phyloP scores from a whole-genome alignment of 495 filamentous ascomycete genomes.

The Bacidia gigantensis region DNA sequence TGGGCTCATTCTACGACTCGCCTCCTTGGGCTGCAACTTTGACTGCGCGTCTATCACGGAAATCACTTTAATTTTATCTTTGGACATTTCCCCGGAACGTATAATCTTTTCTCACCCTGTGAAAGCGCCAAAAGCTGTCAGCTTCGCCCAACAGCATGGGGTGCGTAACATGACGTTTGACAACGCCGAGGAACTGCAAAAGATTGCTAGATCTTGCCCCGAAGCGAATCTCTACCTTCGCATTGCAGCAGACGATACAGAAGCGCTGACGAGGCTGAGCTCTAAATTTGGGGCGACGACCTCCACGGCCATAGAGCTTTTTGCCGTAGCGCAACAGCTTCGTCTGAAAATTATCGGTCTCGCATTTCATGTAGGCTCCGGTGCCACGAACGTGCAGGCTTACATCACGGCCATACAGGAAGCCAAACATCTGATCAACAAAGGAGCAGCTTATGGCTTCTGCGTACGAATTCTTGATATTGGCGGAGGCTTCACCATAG shows the following conservation, averaged over 20 bases:
- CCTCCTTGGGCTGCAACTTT: conserved; percentile 20
- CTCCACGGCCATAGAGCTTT: conserved; percentile 13
- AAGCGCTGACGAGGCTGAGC: conserved; percentile 17
- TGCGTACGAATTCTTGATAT: conserved; percentile 20
- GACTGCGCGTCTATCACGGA: conserved; percentile 27
- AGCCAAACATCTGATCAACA: conserved; percentile 17
- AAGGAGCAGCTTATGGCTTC: conserved; percentile 13
- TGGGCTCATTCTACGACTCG: conserved; percentile 19
- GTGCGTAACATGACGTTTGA: conserved; percentile 24
- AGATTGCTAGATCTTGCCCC: conserved; percentile 19
- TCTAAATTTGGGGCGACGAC: conserved; percentile 24
- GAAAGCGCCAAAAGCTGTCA: conserved; percentile 18
- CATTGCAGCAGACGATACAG: conserved; percentile 21
- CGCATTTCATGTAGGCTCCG: conserved; percentile 27
- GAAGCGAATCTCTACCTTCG: conserved; percentile 22
- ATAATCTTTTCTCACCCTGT: conserved; percentile 28
- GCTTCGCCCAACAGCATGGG: conserved; percentile 15
- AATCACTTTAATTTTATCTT: conserved; percentile 18
- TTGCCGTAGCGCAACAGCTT: conserved; percentile 19
- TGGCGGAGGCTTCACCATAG: conserved; percentile 23
- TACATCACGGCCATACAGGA: conserved; percentile 21
- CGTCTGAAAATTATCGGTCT: conserved; percentile 23
- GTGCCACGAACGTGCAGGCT: conserved; percentile 9
- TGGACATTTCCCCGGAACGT: conserved; percentile 21
- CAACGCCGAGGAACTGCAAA: conserved; percentile 25